Percentiles rank a stretch among this genome's conserved stretches.
Conservation (phyloP, 2,329 filamentous ascomycete species). For the Xylariaceae sp. region DNA sequence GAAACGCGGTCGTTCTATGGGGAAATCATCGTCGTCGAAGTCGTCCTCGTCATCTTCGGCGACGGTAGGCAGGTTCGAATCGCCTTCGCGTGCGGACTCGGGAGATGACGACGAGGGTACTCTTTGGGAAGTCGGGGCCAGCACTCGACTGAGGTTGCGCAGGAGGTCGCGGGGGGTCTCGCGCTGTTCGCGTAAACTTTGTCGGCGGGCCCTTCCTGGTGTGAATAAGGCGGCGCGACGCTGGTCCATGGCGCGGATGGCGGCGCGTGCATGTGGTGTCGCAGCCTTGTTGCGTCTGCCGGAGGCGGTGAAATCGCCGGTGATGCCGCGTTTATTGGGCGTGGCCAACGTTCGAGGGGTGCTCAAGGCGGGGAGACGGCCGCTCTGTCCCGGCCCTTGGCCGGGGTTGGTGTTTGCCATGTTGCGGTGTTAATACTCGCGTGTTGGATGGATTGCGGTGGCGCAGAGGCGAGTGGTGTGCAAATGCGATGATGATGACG, state of each 20-base stretch:
- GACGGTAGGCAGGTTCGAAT: constrained; percentile 26
- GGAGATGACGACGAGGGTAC: constrained; percentile 42
- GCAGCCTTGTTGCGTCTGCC: constrained; percentile 39
- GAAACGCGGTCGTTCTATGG: constrained; percentile 44
- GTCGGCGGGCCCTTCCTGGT: constrained; percentile 53
- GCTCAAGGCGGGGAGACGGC: constrained; percentile 23
- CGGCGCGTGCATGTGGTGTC: constrained; percentile 59
- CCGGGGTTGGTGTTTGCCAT: constrained; percentile 14
- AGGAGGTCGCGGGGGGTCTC: constrained; percentile 34
- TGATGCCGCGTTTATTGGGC: constrained; percentile 31
- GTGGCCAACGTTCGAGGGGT: constrained; percentile 30
- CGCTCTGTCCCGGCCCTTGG: constrained; percentile 6
- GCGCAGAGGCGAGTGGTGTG: neutral
- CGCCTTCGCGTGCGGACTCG: constrained; percentile 32
- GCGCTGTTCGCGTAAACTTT: constrained; percentile 50
- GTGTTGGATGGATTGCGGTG: neutral
- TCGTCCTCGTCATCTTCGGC: constrained; percentile 33
- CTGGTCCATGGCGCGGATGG: constrained; percentile 52
- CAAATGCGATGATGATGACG: neutral
- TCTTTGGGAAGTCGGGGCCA: constrained; percentile 46
- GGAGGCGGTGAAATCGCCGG: constrained; percentile 42
- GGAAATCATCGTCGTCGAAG: constrained; percentile 47
- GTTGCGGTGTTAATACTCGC: neutral
- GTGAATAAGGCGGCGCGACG: constrained; percentile 56
- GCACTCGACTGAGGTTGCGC: constrained; percentile 48